Conservation (phyloP, 2,329 filamentous ascomycete species). For the Stagonosporopsis cucurbitacearum region DNA sequence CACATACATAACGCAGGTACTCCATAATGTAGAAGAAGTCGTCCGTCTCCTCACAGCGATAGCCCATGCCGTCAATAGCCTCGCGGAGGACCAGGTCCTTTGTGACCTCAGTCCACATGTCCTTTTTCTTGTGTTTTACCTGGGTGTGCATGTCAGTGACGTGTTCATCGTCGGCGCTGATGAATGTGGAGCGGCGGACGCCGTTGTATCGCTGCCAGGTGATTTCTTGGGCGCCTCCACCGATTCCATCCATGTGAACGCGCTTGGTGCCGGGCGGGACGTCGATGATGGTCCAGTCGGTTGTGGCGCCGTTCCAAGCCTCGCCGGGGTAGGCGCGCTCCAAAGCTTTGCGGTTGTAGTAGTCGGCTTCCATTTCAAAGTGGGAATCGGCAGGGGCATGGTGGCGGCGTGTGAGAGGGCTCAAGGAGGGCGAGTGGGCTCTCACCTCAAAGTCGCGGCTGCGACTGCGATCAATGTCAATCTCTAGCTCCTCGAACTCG, state of each 20-base stretch:
- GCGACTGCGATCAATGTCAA: constrained; percentile 66
- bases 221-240: constrained; percentile 76
- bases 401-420: constrained; percentile 53
- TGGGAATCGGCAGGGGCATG: constrained; percentile 51
- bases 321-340: constrained; percentile 75
- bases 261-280: constrained; percentile 83
- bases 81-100: constrained; percentile 88
- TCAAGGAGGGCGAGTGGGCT: constrained; percentile 50
- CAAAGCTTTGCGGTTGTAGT: constrained; percentile 70
- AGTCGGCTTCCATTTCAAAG: constrained; percentile 62
- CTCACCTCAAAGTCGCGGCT: constrained; percentile 33
- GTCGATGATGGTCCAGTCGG: constrained; percentile 82
- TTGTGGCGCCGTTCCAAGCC: constrained; percentile 74
- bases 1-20: constrained; percentile 84
- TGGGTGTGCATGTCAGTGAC: constrained; percentile 53
- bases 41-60: constrained; percentile 89
- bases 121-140: constrained; percentile 49
- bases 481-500: constrained; percentile 65
- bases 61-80: constrained; percentile 83
- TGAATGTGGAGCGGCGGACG: constrained; percentile 75
- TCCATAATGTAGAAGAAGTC: constrained; percentile 92
- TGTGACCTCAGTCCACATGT: constrained; percentile 95
- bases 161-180: constrained; percentile 67
- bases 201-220: constrained; percentile 82
- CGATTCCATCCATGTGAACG: constrained; percentile 80